These are phyloP conservation scores for Cyclotella kingstonii DNA, from an alignment of 108 stramenopile genomes.

Conservation along the genomic window DNA sequence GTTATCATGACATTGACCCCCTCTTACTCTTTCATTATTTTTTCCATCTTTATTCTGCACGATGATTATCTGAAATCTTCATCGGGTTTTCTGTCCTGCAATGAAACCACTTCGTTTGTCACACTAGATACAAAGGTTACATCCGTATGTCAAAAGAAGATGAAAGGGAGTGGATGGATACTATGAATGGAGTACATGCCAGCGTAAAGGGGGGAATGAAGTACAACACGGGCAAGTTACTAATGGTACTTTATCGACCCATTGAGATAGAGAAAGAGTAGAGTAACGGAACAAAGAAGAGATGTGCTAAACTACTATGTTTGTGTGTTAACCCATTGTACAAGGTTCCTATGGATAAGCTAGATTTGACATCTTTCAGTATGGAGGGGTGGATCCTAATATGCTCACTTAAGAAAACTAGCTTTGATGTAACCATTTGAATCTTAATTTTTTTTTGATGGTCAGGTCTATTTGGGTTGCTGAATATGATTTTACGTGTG, in stretches of 20 bases:
- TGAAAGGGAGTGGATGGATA: slow-evolving; percentile 84
- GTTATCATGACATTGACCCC: neutral
- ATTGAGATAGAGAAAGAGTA: slow-evolving; percentile 43
- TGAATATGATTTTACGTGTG: no score
- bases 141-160: slow-evolving; percentile 81
- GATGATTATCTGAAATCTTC: no score
- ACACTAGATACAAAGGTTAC: no score
- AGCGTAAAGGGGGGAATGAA: slow-evolving; percentile 73
- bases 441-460: no score
- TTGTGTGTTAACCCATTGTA: no score
- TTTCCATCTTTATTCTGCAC: neutral
- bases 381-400: no score
- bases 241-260: slow-evolving; percentile 84
- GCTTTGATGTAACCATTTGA: no score
- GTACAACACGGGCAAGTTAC: slow-evolving; percentile 85
- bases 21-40: neutral
- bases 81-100: no score
- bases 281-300: neutral
- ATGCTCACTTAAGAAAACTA: no score
- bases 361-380: slow-evolving; percentile 57
- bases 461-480: no score
- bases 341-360: neutral
- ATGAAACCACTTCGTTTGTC: no score
- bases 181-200: slow-evolving; percentile 47
- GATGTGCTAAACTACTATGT: neutral